Evolutionary conservation across 441 rosid genomes (phyloP), one percentile per base, ranked within the genome.

Genomic region (Croton setiger): DNA sequence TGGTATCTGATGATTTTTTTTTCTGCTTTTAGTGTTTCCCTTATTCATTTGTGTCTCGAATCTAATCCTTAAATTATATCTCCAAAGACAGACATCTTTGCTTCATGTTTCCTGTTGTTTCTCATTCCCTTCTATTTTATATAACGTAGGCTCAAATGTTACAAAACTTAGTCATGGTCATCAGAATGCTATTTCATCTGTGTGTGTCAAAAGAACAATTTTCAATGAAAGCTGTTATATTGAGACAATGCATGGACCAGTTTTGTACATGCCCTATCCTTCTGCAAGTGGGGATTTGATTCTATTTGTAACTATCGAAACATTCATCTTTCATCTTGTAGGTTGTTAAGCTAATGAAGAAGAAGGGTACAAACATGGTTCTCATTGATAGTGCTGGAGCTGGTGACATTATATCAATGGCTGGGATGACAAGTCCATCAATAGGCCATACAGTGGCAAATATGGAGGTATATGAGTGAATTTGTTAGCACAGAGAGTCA

Each of bases 261-360:
- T 55, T 12, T 9, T 65, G 52, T 17, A 20, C 2, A 35, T 49
- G 58, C 14, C 5, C 5, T 37, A 18, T 21, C 45, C 5, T 72
- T 54, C 49, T 56, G 33, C 51, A 47, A 33, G 41, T 14, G 74
- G 49, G 33, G 39, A 62, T 61, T 54, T 64, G 71, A 41, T 56
- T 52, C 2, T 60, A 54, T 52, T 15, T 31, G 59, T 64, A 37
- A 63, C 70, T n/a, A n/a, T n/a, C n/a, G n/a, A n/a, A n/a, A 66
- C 56, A 59, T 65, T 78, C 66, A 56, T 70, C 60, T 41, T 68
- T 66, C 66, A 36, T 71, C 63, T 48, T 76, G 68, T 81, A 88
- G 97, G 91, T 91, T 78, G 75, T 78, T 68, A 94, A 92, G 91
- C 82, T 92, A 74, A 90, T 94, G 98, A 92, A 92, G 78, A 94